Evolutionary conservation across 1,284 basidiomycete genomes (phyloP).

Genomic region (Sanghuangporus sanghuang): DNA sequence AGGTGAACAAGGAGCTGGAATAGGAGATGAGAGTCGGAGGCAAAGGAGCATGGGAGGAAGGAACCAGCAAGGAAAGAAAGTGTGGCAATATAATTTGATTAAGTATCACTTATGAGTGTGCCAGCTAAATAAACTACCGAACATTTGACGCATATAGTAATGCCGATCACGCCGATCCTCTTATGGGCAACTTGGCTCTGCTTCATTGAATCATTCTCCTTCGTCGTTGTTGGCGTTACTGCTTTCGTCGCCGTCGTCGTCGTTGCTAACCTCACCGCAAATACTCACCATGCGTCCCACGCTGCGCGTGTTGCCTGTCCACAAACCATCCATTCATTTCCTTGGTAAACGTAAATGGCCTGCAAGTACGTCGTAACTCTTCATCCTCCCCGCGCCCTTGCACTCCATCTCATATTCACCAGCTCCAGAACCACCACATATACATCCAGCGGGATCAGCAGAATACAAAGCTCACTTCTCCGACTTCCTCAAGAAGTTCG

Average conservation of each 20-base stretch:
- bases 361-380: conserved; percentile 36
- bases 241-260: not conserved
- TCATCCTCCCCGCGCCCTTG: not conserved
- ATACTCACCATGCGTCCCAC: conserved; percentile 41
- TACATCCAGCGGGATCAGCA: conserved; percentile 73
- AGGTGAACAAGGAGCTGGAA: not conserved
- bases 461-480: conserved; percentile 63
- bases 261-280: not conserved
- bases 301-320: conserved; percentile 40
- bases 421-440: conserved; percentile 58
- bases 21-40: not conserved
- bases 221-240: not conserved
- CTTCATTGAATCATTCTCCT: not conserved
- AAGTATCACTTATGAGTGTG: not conserved
- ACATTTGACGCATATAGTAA: not conserved
- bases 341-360: conserved; percentile 67
- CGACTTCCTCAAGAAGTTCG: conserved; percentile 50
- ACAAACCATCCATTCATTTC: conserved; percentile 74
- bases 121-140: not conserved
- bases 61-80: not conserved
- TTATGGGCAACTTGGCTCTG: not conserved
- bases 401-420: conserved; percentile 15
- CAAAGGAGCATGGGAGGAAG: not conserved
- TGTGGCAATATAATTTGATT: not conserved
- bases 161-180: not conserved